phyloP scores from a whole-genome alignment of 805 yeast species.

The Saturnispora serradocipensis region DNA sequence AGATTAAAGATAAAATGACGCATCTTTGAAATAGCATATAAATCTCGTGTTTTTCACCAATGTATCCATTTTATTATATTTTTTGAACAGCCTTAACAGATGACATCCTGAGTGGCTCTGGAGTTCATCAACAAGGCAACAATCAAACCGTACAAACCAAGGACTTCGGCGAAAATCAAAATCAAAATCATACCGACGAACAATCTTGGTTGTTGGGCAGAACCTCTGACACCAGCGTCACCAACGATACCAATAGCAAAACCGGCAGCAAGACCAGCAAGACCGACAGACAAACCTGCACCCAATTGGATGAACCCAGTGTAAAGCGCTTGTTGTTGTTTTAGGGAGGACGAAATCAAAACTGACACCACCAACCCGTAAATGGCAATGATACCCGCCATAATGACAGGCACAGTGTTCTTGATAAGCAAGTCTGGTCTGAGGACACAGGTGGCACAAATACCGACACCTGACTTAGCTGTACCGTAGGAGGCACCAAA shows the following conservation, averaged over 20 bases:
- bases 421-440: slow-evolving; percentile 94
- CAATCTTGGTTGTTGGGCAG: slow-evolving; percentile 96
- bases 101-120: slow-evolving; percentile 88
- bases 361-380: slow-evolving; percentile 96
- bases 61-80: neutral
- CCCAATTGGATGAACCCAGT: slow-evolving; percentile 98
- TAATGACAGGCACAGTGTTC: slow-evolving; percentile 93
- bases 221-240: slow-evolving; percentile 98
- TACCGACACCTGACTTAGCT: slow-evolving; percentile 98
- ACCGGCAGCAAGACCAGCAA: slow-evolving; percentile 97
- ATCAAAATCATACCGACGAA: slow-evolving; percentile 98
- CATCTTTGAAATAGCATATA: neutral
- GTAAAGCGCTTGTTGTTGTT: slow-evolving; percentile 86
- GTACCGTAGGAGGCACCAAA: slow-evolving; percentile 99
- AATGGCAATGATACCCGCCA: slow-evolving; percentile 99
- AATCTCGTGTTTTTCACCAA: neutral
- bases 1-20: neutral
- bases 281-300: slow-evolving; percentile 95
- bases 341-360: slow-evolving; percentile 79
- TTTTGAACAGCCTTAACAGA: slow-evolving; percentile 41
- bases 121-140: slow-evolving; percentile 97
- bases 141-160: slow-evolving; percentile 95
- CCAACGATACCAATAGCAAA: slow-evolving; percentile 99
- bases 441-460: slow-evolving; percentile 94
- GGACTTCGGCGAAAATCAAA: slow-evolving; percentile 97